Percentiles rank a stretch among this genome's conserved stretches.
phyloP scores from a whole-genome alignment of 1,139 yeast species.

The Suhomyces taliae region DNA sequence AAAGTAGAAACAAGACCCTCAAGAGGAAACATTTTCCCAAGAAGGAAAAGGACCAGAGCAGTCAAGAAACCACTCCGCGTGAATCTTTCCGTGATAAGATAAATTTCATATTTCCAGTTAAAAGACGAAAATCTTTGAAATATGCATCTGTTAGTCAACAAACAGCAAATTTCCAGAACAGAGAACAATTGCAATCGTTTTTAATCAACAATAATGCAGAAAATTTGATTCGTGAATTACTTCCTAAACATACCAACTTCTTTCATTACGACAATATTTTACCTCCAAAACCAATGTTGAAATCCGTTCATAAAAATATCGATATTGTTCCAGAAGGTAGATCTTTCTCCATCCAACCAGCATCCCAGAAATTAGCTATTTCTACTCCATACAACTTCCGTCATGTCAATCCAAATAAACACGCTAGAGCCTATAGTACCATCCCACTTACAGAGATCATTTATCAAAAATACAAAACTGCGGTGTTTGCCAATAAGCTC shows the following conservation, averaged over 20 bases:
- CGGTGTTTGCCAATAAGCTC: constrained; percentile 26
- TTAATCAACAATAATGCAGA: constrained; percentile 25
- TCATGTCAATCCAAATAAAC: neutral
- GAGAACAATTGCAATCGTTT: constrained; percentile 28
- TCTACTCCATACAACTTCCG: neutral
- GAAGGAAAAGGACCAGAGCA: constrained; percentile 1
- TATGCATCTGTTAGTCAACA: constrained; percentile 19
- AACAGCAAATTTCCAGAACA: constrained; percentile 27
- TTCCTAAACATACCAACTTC: constrained; percentile 32
- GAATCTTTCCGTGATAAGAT: constrained; percentile 5
- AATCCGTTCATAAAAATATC: constrained; percentile 7
- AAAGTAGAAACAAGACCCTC: constrained; percentile 32
- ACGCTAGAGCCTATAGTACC: constrained; percentile 6
- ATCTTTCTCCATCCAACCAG: constrained; percentile 2
- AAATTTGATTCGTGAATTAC: constrained; percentile 25
- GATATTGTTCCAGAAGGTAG: constrained; percentile 3
- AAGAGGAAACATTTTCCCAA: constrained; percentile 14
- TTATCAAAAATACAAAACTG: constrained; percentile 26
- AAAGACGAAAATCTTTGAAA: constrained; percentile 36
- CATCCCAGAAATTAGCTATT: neutral
- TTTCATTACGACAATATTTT: constrained; percentile 24
- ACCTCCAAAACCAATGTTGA: constrained; percentile 25
- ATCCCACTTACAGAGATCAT: constrained; percentile 12
- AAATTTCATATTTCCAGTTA: constrained; percentile 37
- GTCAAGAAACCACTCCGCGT: neutral